These are phyloP conservation scores for Globisporangium megalacanthum DNA, from an alignment of 352 stramenopile genomes.

Conservation along the genomic window DNA sequence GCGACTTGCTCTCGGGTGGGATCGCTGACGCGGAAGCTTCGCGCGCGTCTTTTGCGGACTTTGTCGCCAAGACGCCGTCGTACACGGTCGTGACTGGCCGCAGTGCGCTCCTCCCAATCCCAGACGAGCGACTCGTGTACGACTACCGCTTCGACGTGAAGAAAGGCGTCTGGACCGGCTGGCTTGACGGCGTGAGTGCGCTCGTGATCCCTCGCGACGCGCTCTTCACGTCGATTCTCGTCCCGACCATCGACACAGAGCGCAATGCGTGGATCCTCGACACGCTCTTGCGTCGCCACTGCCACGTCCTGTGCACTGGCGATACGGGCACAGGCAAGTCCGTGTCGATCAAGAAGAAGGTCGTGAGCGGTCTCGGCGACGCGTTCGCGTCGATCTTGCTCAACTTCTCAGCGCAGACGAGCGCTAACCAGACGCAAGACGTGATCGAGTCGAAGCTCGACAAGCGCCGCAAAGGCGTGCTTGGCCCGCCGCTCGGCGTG, in stretches of 20 bases:
- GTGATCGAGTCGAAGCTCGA: conserved; percentile 93
- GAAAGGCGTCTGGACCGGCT: conserved; percentile 73
- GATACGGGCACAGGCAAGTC: conserved; percentile 94
- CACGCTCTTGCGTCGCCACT: conserved; percentile 80
- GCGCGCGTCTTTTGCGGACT: conserved; percentile 68
- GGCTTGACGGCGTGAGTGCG: conserved; percentile 46
- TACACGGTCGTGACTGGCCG: conserved; percentile 40
- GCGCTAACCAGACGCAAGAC: conserved; percentile 92
- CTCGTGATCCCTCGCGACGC: conserved; percentile 69
- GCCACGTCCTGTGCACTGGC: conserved; percentile 88
- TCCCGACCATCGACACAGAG: conserved; percentile 92
- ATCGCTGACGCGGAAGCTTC: conserved; percentile 27
- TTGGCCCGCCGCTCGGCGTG: conserved; percentile 87
- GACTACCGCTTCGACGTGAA: conserved; percentile 90
- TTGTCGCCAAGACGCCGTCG: conserved; percentile 76
- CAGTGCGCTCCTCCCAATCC: conserved; percentile 32
- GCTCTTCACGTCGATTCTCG: conserved; percentile 86
- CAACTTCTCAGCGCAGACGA: conserved; percentile 93
- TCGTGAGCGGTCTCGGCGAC: conserved; percentile 71
- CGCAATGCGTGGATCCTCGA: conserved; percentile 91
- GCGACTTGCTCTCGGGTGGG: conserved; percentile 54
- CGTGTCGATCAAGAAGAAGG: conserved; percentile 92
- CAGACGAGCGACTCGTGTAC: conserved; percentile 78
- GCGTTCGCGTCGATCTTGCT: conserved; percentile 89
- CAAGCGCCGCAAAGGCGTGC: conserved; percentile 90